Evolutionary conservation across 208 protist species (phyloP), one percentile per base, ranked within the genome.

Genomic region (Phytomonas francai): DNA sequence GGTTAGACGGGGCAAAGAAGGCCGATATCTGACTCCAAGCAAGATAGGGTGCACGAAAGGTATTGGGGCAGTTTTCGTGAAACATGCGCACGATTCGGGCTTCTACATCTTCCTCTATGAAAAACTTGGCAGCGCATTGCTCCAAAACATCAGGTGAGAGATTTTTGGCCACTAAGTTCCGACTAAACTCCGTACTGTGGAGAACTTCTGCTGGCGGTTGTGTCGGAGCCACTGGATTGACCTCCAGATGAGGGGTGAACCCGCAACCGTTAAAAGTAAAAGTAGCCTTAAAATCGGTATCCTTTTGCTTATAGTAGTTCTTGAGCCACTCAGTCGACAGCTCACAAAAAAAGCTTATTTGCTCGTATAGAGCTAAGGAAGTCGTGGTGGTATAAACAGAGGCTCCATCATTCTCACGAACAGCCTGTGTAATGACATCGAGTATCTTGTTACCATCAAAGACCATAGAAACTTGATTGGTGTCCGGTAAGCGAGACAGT

Each of bases 1-100:
- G 72, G 65, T 87, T 87, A 0, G 59, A 61, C 58, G 71, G 70
- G 3, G 81, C 77, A 63, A 84, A 80, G 42, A 91, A 88, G 57
- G 90, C 80, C 16, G 90, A 93, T 29, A 95, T 77, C 56, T 95
- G 90, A 49, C 85, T 89, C 87, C 90, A 95, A 29, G 85, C 85
- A 57, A 92, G 73, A 76, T 91, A 92, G 36, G 90, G 90, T 30
- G 87, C 87, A n/a, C 90, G 83, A 70, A 93, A 76, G 5, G 81
- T 91, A 63, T 88, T 68, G 28, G 75, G 75, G 63, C 80, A 73
- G 14, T 63, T 58, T 58, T 81, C 76, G 63, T 70, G 81, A 31
- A 92, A 62, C 62, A 76, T 69, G 34, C 83, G 78, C 60, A 93
- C 79, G 61, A 95, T 89, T 68, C 80, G 72, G 58, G 77, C 77